Conservation (phyloP, 495 filamentous ascomycete genomes). For the Penicillium alfredii region DNA sequence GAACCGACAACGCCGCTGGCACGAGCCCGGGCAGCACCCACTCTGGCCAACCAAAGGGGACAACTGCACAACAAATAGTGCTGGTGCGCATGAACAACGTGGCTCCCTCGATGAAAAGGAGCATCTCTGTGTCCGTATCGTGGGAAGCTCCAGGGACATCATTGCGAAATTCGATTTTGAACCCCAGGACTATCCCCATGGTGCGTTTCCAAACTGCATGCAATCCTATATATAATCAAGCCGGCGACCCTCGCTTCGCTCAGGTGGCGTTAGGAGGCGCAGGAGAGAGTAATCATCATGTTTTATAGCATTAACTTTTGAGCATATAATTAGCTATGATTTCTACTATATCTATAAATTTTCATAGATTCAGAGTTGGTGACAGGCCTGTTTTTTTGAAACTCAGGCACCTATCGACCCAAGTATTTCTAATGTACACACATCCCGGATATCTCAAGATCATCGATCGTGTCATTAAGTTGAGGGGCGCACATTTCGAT, state of each 20-base stretch:
- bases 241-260: background rate
- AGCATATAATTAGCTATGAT: no score
- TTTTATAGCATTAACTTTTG: no score
- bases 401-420: no score
- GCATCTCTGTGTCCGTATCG: constrained; percentile 34
- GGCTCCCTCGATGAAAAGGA: constrained; percentile 26
- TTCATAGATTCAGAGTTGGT: no score
- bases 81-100: background rate
- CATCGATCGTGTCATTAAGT: constrained; percentile 24
- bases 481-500: no score
- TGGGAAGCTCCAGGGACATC: constrained; percentile 32
- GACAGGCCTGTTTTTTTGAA: no score
- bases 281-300: no score
- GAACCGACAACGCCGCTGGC: constrained; percentile 38
- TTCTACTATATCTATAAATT: no score
- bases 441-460: constrained; percentile 1
- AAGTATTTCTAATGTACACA: no score
- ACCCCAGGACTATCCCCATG: constrained; percentile 35
- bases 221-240: background rate
- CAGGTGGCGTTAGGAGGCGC: no score
- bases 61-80: constrained; percentile 2
- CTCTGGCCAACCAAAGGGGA: constrained; percentile 3
- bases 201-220: constrained; percentile 8
- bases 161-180: constrained; percentile 39
- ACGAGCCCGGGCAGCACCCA: constrained; percentile 27